Evolutionary conservation across 345 rosid species (phyloP).

Genomic region (Eucalyptus lansdowneana): DNA sequence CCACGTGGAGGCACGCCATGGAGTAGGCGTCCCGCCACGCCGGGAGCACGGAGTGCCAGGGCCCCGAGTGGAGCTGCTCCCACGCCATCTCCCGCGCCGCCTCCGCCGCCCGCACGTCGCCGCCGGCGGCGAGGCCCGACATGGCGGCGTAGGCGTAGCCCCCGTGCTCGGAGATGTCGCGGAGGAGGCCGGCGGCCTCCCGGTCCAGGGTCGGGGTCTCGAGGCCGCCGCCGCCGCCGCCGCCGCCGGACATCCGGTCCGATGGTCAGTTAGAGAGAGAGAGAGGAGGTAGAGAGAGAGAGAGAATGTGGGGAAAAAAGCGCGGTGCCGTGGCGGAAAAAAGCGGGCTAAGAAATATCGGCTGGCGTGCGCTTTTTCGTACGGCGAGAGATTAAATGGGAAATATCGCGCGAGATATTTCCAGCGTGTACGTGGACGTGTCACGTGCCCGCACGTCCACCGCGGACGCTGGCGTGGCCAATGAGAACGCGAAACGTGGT

Average conservation of each 20-base stretch:
- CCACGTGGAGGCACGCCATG: conserved; percentile 77
- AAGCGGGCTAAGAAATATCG: not conserved
- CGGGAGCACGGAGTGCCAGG: conserved; percentile 93
- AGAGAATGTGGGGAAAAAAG: not conserved
- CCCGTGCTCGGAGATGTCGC: conserved; percentile 58
- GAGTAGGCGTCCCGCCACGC: conserved; percentile 97
- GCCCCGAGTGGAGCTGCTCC: conserved; percentile 99
- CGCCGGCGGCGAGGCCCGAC: conserved; percentile 55
- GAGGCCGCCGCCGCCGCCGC: conserved; percentile 10
- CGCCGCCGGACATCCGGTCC: not conserved
- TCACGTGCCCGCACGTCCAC: not conserved
- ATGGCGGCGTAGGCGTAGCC: conserved; percentile 81
- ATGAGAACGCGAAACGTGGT: not conserved
- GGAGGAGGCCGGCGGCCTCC: conserved; percentile 47
- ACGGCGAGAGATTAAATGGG: not conserved
- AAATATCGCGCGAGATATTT: not conserved
- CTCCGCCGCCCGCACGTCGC: conserved; percentile 87
- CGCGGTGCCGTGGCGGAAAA: not conserved
- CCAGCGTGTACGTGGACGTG: not conserved
- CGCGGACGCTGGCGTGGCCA: not conserved
- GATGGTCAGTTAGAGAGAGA: not conserved
- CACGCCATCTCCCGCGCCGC: conserved; percentile 96
- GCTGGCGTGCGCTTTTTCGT: not conserved
- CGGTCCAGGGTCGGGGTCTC: conserved; percentile 62
- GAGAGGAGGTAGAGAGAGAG: not conserved